A percentile compares a stretch with the other conserved stretches of the same genome.
phyloP scores from a whole-genome alignment of 2,329 filamentous ascomycete species.

The Cladophialophora yegresii region DNA sequence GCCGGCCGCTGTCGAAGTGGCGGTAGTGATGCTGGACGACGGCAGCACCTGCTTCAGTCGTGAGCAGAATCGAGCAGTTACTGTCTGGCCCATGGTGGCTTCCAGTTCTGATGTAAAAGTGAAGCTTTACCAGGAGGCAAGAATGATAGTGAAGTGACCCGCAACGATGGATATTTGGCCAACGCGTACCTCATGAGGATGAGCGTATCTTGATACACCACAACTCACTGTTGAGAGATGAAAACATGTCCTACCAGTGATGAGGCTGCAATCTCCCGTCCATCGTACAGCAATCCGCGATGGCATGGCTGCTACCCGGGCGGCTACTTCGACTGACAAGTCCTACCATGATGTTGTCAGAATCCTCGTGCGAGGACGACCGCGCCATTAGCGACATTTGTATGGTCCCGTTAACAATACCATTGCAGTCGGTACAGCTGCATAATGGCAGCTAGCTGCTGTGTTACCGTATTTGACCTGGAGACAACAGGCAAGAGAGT shows the following conservation, averaged over 20 bases:
- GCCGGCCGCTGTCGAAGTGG: constrained; percentile 7
- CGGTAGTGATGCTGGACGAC: constrained; percentile 12
- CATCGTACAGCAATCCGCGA: neutral
- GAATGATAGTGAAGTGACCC: neutral
- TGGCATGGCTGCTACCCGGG: neutral
- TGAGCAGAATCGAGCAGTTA: constrained; percentile 13
- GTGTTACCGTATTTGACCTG: constrained; percentile 11
- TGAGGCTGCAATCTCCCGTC: neutral
- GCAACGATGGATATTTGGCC: neutral
- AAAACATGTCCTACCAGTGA: neutral
- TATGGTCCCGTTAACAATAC: neutral
- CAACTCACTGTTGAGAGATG: neutral
- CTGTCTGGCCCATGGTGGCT: constrained; percentile 17
- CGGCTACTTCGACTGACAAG: neutral
- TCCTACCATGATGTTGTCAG: neutral
- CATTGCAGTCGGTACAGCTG: neutral
- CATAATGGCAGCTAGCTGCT: neutral
- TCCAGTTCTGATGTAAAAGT: constrained; percentile 2
- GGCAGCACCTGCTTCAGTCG: constrained; percentile 24
- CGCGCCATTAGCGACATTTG: neutral
- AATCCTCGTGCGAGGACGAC: neutral
- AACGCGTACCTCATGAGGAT: neutral
- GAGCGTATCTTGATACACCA: neutral
- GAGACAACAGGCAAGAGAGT: neutral
- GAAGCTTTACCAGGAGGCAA: constrained; percentile 1